phyloP scores from a whole-genome alignment of 257 asterid genomes.

The Nicotiana tabacum region DNA sequence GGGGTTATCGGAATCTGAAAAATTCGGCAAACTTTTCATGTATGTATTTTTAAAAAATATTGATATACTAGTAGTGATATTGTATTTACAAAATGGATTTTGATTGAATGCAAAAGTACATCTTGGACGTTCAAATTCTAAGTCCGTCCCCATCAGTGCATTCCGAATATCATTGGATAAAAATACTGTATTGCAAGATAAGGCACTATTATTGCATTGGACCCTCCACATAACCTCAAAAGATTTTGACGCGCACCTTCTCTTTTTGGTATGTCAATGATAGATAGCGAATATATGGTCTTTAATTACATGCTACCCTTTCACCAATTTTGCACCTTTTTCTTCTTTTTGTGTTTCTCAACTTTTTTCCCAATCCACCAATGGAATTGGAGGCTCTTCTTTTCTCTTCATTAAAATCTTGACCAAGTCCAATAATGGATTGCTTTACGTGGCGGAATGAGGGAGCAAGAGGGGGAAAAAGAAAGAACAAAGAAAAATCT shows the following conservation, averaged over 20 bases:
- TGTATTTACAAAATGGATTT: too few species aligned
- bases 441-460: too few species aligned
- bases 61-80: too few species aligned
- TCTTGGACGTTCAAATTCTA: accelerated
- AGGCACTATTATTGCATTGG: background rate
- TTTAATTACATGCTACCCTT: background rate
- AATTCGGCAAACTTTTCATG: too few species aligned
- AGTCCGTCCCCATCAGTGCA: too few species aligned
- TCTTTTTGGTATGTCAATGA: background rate
- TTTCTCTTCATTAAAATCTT: background rate
- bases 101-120: accelerated
- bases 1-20: too few species aligned
- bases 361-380: background rate
- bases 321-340: background rate
- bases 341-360: background rate
- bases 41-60: too few species aligned
- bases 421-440: too few species aligned
- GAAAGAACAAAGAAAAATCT: too few species aligned
- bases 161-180: too few species aligned
- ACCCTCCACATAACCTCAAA: background rate
- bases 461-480: too few species aligned
- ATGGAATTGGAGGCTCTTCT: background rate
- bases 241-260: background rate
- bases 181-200: background rate
- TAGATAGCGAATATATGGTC: background rate